Evolutionary conservation across 805 yeast genomes (phyloP), one percentile per base, ranked within the genome.

Genomic region (Kuraishia borneana): DNA sequence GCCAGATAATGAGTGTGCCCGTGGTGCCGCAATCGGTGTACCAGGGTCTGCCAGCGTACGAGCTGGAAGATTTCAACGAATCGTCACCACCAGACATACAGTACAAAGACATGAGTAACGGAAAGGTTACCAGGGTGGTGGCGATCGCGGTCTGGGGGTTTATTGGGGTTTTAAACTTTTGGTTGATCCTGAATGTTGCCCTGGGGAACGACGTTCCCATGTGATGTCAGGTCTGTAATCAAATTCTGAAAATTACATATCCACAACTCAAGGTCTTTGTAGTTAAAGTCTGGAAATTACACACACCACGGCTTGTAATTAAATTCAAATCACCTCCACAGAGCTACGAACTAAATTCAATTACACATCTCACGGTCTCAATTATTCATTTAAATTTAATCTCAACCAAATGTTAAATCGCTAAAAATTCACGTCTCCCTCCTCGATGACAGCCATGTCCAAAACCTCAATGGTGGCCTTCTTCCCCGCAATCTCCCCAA

Each of bases 381-480:
- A n/a, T n/a, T n/a, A n/a, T n/a, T n/a, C n/a, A n/a, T n/a, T n/a
- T n/a, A n/a, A n/a, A n/a, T n/a, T n/a, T n/a, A n/a, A n/a, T n/a
- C n/a, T n/a, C n/a, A n/a, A n/a, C n/a, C n/a, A n/a, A n/a, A n/a
- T n/a, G n/a, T n/a, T n/a, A n/a, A n/a, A n/a, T n/a, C n/a, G n/a
- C n/a, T n/a, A n/a, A n/a, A n/a, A n/a, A n/a, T n/a, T n/a, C n/a
- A n/a, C 12, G 16, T 12, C 69, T n/a, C 63, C 64, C 36, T 76
- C 79, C 40, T 73, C 76, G n/a, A 80, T 66, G 8, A 83, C 95
- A 12, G 94, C 89, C 81, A 83, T 79, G 45, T 85, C 95, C 39
- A 88, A 57, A 6, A 88, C 92, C 53, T 88, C 95, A 3, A 87
- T 65, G 2, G 73, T 60, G 2, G 85, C 92, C 10, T 21, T 31